Percentiles rank a stretch among this genome's conserved stretches.
phyloP scores from a whole-genome alignment of 805 yeast genomes.

The Candida takata region DNA sequence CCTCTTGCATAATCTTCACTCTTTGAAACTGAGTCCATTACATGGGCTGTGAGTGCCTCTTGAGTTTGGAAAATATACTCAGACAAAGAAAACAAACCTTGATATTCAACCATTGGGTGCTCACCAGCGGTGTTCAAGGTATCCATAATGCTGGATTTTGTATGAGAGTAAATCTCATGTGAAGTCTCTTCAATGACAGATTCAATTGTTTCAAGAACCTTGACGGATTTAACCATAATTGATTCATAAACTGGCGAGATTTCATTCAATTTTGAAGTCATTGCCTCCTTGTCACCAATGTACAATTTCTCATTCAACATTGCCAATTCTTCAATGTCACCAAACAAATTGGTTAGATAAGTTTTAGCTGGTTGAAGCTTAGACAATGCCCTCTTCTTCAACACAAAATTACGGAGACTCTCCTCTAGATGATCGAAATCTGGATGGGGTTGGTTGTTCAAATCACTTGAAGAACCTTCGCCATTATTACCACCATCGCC shows the following conservation, averaged over 20 bases:
- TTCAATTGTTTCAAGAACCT: slow-evolving; percentile 53
- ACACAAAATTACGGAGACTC: slow-evolving; percentile 73
- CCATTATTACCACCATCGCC: slow-evolving; percentile 33
- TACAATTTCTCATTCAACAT: slow-evolving; percentile 54
- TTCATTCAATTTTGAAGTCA: slow-evolving; percentile 42
- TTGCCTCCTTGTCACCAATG: slow-evolving; percentile 39
- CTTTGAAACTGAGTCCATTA: slow-evolving; percentile 53
- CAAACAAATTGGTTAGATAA: slow-evolving; percentile 62
- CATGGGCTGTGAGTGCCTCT: slow-evolving; percentile 52
- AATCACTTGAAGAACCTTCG: slow-evolving; percentile 25
- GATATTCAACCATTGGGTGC: slow-evolving; percentile 44
- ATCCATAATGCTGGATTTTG: slow-evolving; percentile 44
- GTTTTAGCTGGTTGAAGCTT: slow-evolving; percentile 90
- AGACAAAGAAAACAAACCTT: slow-evolving; percentile 56
- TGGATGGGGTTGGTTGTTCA: slow-evolving; percentile 31
- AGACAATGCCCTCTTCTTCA: slow-evolving; percentile 84
- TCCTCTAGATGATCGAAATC: slow-evolving; percentile 82
- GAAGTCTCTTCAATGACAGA: slow-evolving; percentile 55
- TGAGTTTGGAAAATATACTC: slow-evolving; percentile 69
- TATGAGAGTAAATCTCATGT: slow-evolving; percentile 49
- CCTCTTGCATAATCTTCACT: slow-evolving; percentile 67
- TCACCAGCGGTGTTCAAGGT: slow-evolving; percentile 48
- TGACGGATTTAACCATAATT: slow-evolving; percentile 43
- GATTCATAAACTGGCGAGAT: slow-evolving; percentile 61
- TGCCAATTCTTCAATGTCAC: slow-evolving; percentile 58